These are phyloP conservation scores for Trichoderma afroharzianum DNA, from an alignment of 2,329 filamentous ascomycete species.

Conservation along the genomic window DNA sequence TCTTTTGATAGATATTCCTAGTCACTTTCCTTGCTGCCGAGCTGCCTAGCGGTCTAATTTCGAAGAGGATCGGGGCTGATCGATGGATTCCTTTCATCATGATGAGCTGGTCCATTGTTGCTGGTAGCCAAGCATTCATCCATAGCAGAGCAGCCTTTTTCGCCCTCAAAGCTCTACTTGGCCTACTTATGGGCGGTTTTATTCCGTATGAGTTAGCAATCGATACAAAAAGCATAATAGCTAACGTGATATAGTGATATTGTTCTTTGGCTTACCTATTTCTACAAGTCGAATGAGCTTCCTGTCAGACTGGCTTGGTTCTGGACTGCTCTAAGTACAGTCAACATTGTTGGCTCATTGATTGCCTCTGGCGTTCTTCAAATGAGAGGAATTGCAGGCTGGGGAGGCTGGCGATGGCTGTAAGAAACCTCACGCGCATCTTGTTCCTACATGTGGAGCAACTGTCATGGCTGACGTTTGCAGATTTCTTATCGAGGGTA, in stretches of 20 bases:
- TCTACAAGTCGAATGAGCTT: conserved; percentile 32
- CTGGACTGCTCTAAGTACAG: conserved; percentile 28
- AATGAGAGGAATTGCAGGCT: conserved; percentile 30
- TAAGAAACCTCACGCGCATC: conserved; percentile 9
- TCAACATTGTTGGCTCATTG: conserved; percentile 28
- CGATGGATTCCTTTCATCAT: conserved; percentile 48
- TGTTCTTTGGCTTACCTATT: conserved; percentile 32
- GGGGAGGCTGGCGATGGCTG: conserved; percentile 30
- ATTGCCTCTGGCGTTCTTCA: conserved; percentile 29
- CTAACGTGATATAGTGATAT: conserved; percentile 25
- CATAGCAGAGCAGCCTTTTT: conserved; percentile 30
- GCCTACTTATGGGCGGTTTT: conserved; percentile 55
- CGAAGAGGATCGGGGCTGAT: conserved; percentile 48
- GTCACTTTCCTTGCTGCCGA: conserved; percentile 49
- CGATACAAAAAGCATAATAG: background rate
- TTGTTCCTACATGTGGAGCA: conserved; percentile 36
- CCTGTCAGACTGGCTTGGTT: conserved; percentile 30
- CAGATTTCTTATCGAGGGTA: conserved; percentile 38
- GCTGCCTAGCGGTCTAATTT: conserved; percentile 51
- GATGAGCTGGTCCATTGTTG: conserved; percentile 34
- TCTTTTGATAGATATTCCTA: conserved; percentile 38
- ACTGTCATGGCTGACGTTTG: conserved; percentile 30
- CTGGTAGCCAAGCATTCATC: conserved; percentile 32
- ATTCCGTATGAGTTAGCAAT: conserved; percentile 43
- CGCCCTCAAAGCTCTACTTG: conserved; percentile 36